Evolutionary conservation across 306 rosid genomes (phyloP).

Genomic region (Echinosophora koreensis): DNA sequence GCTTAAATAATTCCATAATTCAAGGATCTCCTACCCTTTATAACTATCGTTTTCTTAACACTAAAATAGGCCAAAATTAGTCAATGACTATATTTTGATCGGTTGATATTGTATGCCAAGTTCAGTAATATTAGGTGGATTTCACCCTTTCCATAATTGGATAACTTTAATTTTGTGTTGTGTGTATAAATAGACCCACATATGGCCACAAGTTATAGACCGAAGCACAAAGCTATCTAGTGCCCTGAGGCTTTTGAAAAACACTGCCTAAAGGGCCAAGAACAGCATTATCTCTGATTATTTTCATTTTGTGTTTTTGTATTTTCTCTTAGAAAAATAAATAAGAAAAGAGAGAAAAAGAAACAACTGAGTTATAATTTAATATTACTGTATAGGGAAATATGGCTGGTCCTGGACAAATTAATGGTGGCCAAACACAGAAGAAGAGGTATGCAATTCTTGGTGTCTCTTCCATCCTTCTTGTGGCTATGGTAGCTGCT

Average conservation of each 20-base stretch:
- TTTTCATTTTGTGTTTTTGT: not conserved
- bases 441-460: conserved; percentile 21
- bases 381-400: not conserved
- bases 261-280: not conserved
- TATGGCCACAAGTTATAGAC: not conserved
- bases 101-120: not conserved
- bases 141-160: conserved; percentile 45
- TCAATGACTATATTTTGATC: conserved; percentile 14
- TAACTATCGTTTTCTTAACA: conserved; percentile 29
- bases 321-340: not conserved
- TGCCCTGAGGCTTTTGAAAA: conserved; percentile 41
- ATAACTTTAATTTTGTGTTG: not conserved
- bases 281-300: not conserved
- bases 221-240: not conserved
- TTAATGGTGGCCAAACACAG: not conserved
- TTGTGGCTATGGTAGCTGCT: conserved; percentile 39
- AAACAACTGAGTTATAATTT: not conserved
- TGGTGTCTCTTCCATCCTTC: conserved; percentile 47
- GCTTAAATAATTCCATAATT: conserved; percentile 19
- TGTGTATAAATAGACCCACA: conserved; percentile 28
- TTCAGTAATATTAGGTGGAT: conserved; percentile 15
- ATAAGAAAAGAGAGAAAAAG: not conserved
- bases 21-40: conserved; percentile 40
- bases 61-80: conserved; percentile 14
- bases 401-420: not conserved